Evolutionary conservation across 2,329 filamentous ascomycete species (phyloP).

Genomic region (Apiospora pterosperma): DNA sequence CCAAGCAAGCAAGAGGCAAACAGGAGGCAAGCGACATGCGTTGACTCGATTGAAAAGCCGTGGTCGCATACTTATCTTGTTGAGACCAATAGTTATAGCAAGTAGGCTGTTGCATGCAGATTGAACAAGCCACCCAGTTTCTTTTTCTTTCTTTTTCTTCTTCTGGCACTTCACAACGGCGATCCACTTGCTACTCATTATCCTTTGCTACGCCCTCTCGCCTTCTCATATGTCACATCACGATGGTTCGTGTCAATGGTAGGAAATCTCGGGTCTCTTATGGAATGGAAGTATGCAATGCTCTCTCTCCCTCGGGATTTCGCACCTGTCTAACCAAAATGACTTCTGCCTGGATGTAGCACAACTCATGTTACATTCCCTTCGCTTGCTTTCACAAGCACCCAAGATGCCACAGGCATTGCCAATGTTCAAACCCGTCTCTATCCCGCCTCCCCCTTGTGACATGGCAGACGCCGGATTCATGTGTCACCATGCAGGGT

Average conservation of each 20-base stretch:
- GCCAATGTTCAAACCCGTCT: not conserved
- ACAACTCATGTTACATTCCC: not conserved
- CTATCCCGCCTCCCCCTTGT: not conserved
- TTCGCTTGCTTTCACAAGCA: not conserved
- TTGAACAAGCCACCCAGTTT: not conserved
- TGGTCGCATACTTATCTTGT: no score
- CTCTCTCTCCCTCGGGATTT: not conserved
- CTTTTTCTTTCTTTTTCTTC: not conserved
- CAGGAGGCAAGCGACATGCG: no score
- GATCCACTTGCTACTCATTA: not conserved
- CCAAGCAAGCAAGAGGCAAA: not conserved
- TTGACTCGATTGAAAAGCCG: no score
- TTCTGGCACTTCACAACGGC: not conserved
- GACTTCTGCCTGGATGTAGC: not conserved
- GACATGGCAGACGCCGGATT: not conserved
- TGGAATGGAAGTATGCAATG: not conserved
- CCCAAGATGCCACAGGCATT: not conserved
- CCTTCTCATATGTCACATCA: no score
- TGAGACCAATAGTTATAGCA: not conserved
- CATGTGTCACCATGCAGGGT: not conserved
- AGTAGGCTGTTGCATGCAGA: not conserved
- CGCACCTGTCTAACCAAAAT: not conserved
- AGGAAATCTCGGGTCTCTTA: not conserved
- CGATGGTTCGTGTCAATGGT: not conserved
- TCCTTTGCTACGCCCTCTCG: not conserved